Evolutionary conservation across 441 rosid genomes (phyloP).

Genomic region (Gossypium aridum): DNA sequence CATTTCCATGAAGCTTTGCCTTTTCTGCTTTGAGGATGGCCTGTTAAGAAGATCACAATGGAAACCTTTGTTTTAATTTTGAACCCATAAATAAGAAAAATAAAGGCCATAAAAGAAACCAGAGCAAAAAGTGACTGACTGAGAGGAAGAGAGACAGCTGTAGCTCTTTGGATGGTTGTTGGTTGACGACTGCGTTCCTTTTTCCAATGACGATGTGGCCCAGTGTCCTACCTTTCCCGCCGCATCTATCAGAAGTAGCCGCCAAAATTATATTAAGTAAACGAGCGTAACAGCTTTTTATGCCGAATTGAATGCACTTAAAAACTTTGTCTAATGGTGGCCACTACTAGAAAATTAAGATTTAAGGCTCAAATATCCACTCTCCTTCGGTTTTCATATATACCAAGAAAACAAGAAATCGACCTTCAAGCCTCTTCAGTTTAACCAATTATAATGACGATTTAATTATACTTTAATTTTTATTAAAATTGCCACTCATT

Average conservation of each 20-base stretch:
- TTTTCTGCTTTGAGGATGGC: slow-evolving; percentile 45
- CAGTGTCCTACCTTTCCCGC: slow-evolving; percentile 41
- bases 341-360: not conserved
- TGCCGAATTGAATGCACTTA: not conserved
- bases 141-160: slow-evolving; percentile 63
- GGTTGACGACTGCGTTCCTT: slow-evolving; percentile 47
- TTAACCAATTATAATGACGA: not conserved
- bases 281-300: not conserved
- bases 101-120: not conserved
- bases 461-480: not conserved
- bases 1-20: slow-evolving; percentile 89
- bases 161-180: slow-evolving; percentile 52
- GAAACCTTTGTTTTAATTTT: not conserved
- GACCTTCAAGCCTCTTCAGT: too few relatives aligned
- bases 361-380: not conserved
- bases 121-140: slow-evolving; percentile 37
- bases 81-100: not conserved
- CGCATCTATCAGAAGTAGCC: slow-evolving; percentile 30
- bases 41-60: slow-evolving; percentile 33
- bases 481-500: not conserved
- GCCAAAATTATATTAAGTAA: not conserved
- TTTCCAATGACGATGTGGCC: slow-evolving; percentile 32
- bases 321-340: not conserved
- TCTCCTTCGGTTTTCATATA: not conserved
- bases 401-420: not conserved